Evolutionary conservation across 2,329 filamentous ascomycete species (phyloP).

Genomic region (Cytospora piceae): DNA sequence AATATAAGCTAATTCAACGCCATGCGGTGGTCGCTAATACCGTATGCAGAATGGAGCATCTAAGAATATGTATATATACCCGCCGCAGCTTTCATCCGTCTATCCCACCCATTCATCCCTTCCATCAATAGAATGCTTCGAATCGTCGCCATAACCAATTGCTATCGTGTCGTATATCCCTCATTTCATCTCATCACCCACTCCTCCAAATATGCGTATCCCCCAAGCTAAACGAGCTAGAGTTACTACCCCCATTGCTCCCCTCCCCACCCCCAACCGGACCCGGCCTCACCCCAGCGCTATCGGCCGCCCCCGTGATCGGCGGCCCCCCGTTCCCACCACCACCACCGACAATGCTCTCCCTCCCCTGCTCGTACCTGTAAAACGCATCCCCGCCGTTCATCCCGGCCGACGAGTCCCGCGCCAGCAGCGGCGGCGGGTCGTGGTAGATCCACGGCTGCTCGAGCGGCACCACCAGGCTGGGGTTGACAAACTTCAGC

Average conservation of each 20-base stretch:
- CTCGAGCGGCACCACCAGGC: slow-evolving; percentile 68
- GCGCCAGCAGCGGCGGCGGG: slow-evolving; percentile 47
- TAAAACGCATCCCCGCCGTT: slow-evolving; percentile 17
- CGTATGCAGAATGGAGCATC: background rate
- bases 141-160: background rate
- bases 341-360: slow-evolving; percentile 16
- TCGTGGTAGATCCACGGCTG: slow-evolving; percentile 71
- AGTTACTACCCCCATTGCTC: slow-evolving; percentile 41
- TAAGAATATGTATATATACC: background rate
- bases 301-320: background rate
- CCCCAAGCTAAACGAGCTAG: slow-evolving; percentile 52
- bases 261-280: background rate
- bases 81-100: background rate
- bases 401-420: slow-evolving; percentile 10
- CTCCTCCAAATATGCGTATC: slow-evolving; percentile 56
- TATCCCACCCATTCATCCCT: background rate
- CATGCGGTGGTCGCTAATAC: background rate
- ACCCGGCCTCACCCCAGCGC: background rate
- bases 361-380: slow-evolving; percentile 25
- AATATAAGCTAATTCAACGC: background rate
- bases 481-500: slow-evolving; percentile 76
- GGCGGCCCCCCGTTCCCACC: background rate
- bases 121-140: background rate
- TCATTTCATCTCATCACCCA: slow-evolving; percentile 30
- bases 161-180: background rate